A percentile compares a stretch with the other conserved stretches of the same genome.
phyloP scores from a whole-genome alignment of 164 flowering plant genomes.

The grape (Vitis vinifera) region ASM3070453v1 NC_081818.1:26562001-26562500 shows the following conservation, averaged over 20 bases:
- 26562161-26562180: slow-evolving; percentile 62
- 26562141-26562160: background rate
- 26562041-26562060: slow-evolving; percentile 54
- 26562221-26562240: slow-evolving; percentile 66
- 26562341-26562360: slow-evolving; percentile 11
- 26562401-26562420: slow-evolving; percentile 12
- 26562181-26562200: slow-evolving; percentile 47
- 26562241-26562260: slow-evolving; percentile 78
- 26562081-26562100: background rate
- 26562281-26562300: slow-evolving; percentile 94
- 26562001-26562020: slow-evolving; percentile 33
- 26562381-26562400: slow-evolving; percentile 23
- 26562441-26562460: background rate
- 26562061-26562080: background rate
- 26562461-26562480: slow-evolving; percentile 34
- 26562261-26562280: slow-evolving; percentile 75
- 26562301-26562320: slow-evolving; percentile 81
- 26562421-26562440: background rate
- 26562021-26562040: slow-evolving; percentile 37
- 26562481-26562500: slow-evolving; percentile 15
- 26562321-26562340: slow-evolving; percentile 33
- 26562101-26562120: background rate
- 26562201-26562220: slow-evolving; percentile 50
- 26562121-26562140: background rate
- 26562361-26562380: slow-evolving; percentile 23